Evolutionary conservation across 305 asterid genomes (phyloP).

Genomic region (Solanum aculeatissimum): DNA sequence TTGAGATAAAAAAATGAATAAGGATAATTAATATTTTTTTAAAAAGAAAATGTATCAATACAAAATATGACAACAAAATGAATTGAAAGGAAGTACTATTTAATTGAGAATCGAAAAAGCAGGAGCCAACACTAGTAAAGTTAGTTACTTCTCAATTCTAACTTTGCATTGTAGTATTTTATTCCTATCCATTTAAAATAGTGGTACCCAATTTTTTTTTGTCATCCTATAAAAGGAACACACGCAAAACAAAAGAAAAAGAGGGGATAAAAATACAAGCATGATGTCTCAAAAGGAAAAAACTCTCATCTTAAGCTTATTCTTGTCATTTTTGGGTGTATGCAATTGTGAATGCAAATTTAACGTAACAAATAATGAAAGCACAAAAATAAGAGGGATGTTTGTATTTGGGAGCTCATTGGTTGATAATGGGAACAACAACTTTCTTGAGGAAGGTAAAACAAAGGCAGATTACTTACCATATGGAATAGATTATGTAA

Average conservation of each 20-base stretch:
- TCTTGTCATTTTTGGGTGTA: neutral
- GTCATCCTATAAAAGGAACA: neutral
- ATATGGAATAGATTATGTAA: constrained; percentile 1
- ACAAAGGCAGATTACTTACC: neutral
- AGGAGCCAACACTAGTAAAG: neutral
- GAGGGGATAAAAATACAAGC: neutral
- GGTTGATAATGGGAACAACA: constrained; percentile 1
- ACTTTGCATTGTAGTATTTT: neutral
- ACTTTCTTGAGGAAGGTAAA: neutral
- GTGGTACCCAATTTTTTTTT: neutral
- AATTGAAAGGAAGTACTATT: neutral
- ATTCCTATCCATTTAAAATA: neutral
- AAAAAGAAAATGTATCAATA: neutral
- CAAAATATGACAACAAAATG: neutral
- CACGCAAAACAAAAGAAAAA: neutral
- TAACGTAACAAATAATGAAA: neutral
- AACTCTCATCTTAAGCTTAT: neutral
- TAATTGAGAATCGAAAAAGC: neutral
- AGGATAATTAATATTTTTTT: too few species aligned
- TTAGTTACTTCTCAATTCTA: neutral
- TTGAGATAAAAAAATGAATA: too few species aligned
- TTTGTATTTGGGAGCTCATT: constrained; percentile 2
- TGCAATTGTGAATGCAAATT: neutral
- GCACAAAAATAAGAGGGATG: neutral
- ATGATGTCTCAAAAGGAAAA: neutral